phyloP scores from a whole-genome alignment of 345 rosid species.

The Salix caprea region DNA sequence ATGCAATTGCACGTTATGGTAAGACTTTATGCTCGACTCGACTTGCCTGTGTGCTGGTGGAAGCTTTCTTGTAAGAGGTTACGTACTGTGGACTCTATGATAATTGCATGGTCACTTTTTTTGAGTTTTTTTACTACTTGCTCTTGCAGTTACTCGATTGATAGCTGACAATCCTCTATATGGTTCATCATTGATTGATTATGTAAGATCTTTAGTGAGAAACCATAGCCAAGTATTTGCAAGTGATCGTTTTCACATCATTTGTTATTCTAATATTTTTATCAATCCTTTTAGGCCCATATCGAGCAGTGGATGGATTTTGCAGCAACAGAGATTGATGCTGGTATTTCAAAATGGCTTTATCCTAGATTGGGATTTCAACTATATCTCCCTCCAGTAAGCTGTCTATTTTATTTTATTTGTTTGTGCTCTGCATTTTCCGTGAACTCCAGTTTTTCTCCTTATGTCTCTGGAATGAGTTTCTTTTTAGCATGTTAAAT shows the following conservation, averaged over 20 bases:
- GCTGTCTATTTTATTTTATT: slow-evolving; percentile 9
- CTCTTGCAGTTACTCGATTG: slow-evolving; percentile 51
- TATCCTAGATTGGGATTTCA: slow-evolving; percentile 54
- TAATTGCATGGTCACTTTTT: not conserved
- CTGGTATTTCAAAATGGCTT: slow-evolving; percentile 49
- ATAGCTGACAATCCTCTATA: slow-evolving; percentile 62
- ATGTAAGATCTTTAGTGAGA: slow-evolving; percentile 40
- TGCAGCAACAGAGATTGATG: slow-evolving; percentile 69
- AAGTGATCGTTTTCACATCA: not conserved
- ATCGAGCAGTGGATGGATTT: slow-evolving; percentile 98
- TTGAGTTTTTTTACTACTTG: slow-evolving; percentile 7
- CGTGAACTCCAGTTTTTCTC: not conserved
- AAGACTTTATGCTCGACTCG: not conserved
- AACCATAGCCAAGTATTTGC: no score
- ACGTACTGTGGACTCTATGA: not conserved
- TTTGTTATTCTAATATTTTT: not conserved
- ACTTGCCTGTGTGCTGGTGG: not conserved
- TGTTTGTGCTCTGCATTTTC: not conserved
- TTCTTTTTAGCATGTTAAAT: not conserved
- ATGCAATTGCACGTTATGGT: slow-evolving; percentile 94
- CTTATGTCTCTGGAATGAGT: not conserved
- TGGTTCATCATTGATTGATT: slow-evolving; percentile 66
- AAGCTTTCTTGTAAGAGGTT: no score
- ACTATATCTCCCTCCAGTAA: slow-evolving; percentile 72
- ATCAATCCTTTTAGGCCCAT: slow-evolving; percentile 45